Percentiles rank a stretch among this genome's conserved stretches.
Conservation (phyloP, 164 flowering plant genomes). For the Vitis rotundifolia region DNA sequence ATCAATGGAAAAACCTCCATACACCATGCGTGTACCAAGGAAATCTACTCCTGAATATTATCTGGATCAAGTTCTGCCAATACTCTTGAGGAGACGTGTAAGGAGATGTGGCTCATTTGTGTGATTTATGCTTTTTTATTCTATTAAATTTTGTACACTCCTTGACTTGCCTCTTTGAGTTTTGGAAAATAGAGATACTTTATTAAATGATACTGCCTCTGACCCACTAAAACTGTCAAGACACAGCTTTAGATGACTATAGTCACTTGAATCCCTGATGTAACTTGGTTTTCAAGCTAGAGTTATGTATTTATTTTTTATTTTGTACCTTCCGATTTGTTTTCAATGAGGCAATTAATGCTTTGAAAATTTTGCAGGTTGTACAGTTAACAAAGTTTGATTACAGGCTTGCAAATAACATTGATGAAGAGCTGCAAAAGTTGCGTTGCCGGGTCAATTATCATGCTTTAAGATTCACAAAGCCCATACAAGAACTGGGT, state of each 20-base stretch:
- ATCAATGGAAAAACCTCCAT: slow-evolving; percentile 94
- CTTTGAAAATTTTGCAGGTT: slow-evolving; percentile 56
- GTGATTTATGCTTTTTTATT: slow-evolving; percentile 2
- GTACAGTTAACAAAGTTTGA: slow-evolving; percentile 96
- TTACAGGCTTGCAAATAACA: slow-evolving; percentile 80
- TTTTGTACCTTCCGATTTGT: background rate
- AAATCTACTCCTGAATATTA: slow-evolving; percentile 89
- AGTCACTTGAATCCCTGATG: background rate
- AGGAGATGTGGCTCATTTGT: slow-evolving; percentile 20
- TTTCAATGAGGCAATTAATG: background rate
- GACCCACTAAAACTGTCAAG: background rate
- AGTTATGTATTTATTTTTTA: too few species aligned
- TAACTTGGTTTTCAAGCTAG: background rate
- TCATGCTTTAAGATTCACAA: slow-evolving; percentile 86
- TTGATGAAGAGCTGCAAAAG: slow-evolving; percentile 81
- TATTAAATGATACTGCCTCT: too few species aligned
- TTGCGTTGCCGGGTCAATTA: slow-evolving; percentile 92
- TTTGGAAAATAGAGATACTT: too few species aligned
- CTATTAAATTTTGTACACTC: too few species aligned
- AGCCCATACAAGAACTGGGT: slow-evolving; percentile 76
- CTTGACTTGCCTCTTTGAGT: too few species aligned
- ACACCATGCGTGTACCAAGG: slow-evolving; percentile 97
- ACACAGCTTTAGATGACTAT: background rate
- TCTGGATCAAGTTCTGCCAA: slow-evolving; percentile 90
- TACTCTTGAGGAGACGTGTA: slow-evolving; percentile 86